phyloP scores from a whole-genome alignment of 2,329 filamentous ascomycete species.

The Dactylonectria macrodidyma region DNA sequence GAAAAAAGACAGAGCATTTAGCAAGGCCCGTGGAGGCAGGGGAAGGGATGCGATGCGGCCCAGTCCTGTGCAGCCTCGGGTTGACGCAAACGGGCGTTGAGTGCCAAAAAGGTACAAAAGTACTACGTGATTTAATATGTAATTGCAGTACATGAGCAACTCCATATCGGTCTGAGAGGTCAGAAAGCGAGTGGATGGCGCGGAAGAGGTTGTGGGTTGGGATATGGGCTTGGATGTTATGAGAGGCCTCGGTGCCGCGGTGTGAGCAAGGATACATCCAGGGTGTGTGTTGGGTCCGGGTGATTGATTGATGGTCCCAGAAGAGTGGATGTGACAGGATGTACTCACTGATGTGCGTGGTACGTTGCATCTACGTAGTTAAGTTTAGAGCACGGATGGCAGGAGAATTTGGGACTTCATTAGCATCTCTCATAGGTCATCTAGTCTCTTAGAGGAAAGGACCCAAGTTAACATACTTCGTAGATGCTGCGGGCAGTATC shows the following conservation, averaged over 20 bases:
- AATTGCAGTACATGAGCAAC: neutral
- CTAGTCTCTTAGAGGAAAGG: neutral
- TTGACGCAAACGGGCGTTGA: neutral
- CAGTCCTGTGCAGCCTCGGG: neutral
- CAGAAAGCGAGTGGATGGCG: neutral
- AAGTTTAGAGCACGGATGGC: slow-evolving; percentile 2
- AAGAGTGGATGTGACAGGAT: slow-evolving; percentile 10
- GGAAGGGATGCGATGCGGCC: neutral
- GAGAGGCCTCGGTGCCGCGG: neutral
- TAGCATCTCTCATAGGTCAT: no score
- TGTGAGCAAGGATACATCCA: neutral
- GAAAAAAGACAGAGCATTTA: neutral
- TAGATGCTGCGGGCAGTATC: neutral
- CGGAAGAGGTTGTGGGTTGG: neutral
- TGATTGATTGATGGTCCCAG: slow-evolving; percentile 6
- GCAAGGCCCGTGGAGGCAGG: neutral
- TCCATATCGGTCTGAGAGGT: neutral
- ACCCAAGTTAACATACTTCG: neutral
- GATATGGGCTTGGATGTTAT: slow-evolving; percentile 4
- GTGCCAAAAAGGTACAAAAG: neutral
- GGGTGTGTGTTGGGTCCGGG: slow-evolving; percentile 10
- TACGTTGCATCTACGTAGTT: neutral
- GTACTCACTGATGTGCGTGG: neutral
- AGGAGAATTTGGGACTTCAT: neutral
- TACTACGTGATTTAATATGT: neutral